Evolutionary conservation across 2,329 filamentous ascomycete species (phyloP).

Genomic region (Botrytis elliptica): DNA sequence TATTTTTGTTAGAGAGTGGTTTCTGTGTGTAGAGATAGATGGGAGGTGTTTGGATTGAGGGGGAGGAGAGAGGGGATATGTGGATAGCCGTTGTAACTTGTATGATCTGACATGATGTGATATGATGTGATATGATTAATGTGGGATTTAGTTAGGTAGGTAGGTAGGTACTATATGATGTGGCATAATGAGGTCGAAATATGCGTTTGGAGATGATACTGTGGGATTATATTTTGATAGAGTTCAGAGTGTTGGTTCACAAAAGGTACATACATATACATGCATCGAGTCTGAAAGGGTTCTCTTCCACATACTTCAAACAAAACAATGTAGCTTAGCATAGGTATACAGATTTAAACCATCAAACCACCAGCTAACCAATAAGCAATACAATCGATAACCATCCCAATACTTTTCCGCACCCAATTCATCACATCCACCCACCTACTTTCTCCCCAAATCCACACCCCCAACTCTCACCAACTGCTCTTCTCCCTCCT

Average conservation of each 20-base stretch:
- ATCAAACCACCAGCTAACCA: neutral
- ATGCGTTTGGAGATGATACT: neutral
- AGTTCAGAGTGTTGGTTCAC: neutral
- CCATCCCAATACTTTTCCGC: neutral
- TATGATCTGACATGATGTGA: too few relatives aligned
- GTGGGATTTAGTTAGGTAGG: neutral
- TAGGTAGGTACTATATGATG: neutral
- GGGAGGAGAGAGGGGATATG: neutral
- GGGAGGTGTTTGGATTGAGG: neutral
- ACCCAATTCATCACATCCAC: neutral
- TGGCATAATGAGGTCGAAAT: neutral
- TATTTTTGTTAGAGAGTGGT: neutral
- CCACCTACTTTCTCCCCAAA: neutral
- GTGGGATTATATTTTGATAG: accelerated
- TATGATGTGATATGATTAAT: neutral
- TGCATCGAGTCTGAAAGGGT: neutral
- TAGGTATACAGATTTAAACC: neutral
- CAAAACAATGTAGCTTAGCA: neutral
- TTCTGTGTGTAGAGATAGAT: neutral
- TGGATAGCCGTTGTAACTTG: neutral
- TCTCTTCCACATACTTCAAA: neutral
- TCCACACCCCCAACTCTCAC: slow-evolving; percentile 50
- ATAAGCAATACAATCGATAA: neutral
- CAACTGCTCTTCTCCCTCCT: slow-evolving; percentile 38
- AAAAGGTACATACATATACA: neutral